Percentiles rank a stretch among this genome's conserved stretches.
Evolutionary conservation across 306 rosid genomes (phyloP).

Genomic region (Cicer chorassanicum): DNA sequence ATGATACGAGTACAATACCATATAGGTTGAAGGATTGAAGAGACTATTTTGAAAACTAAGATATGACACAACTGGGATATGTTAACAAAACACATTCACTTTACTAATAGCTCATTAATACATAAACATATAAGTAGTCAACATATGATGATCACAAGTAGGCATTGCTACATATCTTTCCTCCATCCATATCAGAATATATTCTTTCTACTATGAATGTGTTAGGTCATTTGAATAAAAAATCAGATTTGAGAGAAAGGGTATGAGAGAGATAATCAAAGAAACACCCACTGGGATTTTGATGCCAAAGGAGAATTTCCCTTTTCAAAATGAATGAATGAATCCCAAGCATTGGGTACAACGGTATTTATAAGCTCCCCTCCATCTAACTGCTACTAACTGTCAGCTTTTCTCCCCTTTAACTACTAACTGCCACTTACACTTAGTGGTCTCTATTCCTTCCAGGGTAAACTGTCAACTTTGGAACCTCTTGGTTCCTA

Average conservation of each 20-base stretch:
- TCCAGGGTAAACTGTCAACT: neutral
- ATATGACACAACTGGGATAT: neutral
- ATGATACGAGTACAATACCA: neutral
- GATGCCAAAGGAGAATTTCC: neutral
- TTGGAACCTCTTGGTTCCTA: neutral
- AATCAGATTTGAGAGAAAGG: neutral
- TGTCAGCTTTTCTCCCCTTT: neutral
- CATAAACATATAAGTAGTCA: neutral
- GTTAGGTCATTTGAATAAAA: neutral
- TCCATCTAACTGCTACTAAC: neutral
- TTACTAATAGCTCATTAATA: neutral
- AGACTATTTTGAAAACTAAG: neutral
- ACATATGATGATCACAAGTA: neutral
- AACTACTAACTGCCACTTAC: neutral
- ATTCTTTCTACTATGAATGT: neutral
- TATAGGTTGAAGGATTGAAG: neutral
- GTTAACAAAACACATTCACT: neutral
- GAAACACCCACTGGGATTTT: neutral
- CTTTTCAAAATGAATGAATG: neutral
- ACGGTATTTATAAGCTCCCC: neutral
- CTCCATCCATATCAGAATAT: neutral
- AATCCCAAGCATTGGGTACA: neutral
- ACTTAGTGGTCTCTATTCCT: neutral
- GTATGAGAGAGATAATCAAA: neutral
- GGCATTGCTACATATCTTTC: constrained; percentile 1